Conservation (phyloP, 225 moss, liverwort and hornwort species). For the Neckera pumila region DNA sequence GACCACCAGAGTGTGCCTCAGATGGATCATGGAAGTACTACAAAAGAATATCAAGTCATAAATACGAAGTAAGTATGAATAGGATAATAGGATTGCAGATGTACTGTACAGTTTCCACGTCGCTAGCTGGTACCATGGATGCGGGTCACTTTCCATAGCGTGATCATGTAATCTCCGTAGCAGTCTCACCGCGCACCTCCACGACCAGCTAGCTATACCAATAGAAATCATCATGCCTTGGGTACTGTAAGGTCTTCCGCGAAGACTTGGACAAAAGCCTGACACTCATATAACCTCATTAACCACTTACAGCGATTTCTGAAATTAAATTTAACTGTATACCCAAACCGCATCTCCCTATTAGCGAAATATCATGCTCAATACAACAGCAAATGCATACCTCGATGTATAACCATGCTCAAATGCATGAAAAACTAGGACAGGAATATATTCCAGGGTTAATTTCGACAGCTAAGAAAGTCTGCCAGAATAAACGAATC, state of each 20-base stretch:
- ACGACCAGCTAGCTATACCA: conserved; percentile 10
- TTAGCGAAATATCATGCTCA: background rate
- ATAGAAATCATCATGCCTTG: conserved; percentile 2
- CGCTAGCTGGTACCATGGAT: conserved; percentile 6
- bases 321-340: background rate
- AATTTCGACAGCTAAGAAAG: background rate
- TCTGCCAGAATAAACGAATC: background rate
- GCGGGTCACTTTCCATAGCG: conserved; percentile 12
- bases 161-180: conserved; percentile 20
- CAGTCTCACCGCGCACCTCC: conserved; percentile 7
- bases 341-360: background rate
- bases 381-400: background rate
- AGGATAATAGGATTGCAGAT: background rate
- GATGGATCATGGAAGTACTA: background rate
- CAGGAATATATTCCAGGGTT: background rate
- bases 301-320: background rate
- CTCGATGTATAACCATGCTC: background rate
- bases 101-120: conserved; percentile 15
- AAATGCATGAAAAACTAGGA: background rate
- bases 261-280: background rate
- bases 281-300: background rate
- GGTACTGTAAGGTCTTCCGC: background rate
- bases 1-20: background rate
- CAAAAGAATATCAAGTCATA: background rate
- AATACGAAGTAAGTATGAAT: background rate